Evolutionary conservation across 805 yeast species (phyloP).

Genomic region (Cyberlindnera petersonii): DNA sequence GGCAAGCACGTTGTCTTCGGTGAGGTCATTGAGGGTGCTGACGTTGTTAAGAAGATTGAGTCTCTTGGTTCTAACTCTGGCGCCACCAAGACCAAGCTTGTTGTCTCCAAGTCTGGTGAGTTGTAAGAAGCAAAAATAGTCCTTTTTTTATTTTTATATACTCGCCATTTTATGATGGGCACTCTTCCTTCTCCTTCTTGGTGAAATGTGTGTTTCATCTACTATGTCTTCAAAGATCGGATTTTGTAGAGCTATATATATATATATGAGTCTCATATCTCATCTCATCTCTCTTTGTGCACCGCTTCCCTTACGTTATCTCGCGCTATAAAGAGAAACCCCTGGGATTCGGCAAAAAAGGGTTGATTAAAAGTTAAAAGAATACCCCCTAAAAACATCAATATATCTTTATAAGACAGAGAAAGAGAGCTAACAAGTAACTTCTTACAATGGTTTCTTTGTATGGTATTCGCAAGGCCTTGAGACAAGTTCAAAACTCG

Average conservation of each 20-base stretch:
- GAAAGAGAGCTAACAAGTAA: slow-evolving; percentile 18
- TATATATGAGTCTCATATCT: too few relatives aligned
- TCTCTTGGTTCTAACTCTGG: slow-evolving; percentile 70
- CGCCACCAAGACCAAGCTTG: slow-evolving; percentile 60
- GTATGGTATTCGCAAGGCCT: slow-evolving; percentile 38
- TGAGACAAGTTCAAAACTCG: slow-evolving; percentile 37
- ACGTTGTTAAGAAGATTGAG: slow-evolving; percentile 83
- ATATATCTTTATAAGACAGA: background rate
- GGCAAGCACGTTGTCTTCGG: slow-evolving; percentile 96
- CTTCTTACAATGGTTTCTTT: too few relatives aligned
- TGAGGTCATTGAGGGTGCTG: slow-evolving; percentile 81
- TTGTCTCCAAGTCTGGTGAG: slow-evolving; percentile 55
- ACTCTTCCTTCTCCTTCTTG: too few relatives aligned
- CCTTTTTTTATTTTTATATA: background rate
- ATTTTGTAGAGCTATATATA: too few relatives aligned
- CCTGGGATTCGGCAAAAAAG: too few relatives aligned
- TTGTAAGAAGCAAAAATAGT: slow-evolving; percentile 7
- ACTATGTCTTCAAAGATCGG: too few relatives aligned
- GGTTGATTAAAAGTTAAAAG: too few relatives aligned
- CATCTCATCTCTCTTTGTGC: too few relatives aligned
- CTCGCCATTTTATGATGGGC: background rate
- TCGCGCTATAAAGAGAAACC: too few relatives aligned
- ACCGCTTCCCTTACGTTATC: too few relatives aligned
- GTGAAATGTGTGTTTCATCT: too few relatives aligned
- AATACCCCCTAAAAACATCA: too few relatives aligned